A percentile compares a stretch with the other conserved stretches of the same genome.
Evolutionary conservation across 768 basidiomycete genomes (phyloP).

Genomic region (Leccinum uliginosum): DNA sequence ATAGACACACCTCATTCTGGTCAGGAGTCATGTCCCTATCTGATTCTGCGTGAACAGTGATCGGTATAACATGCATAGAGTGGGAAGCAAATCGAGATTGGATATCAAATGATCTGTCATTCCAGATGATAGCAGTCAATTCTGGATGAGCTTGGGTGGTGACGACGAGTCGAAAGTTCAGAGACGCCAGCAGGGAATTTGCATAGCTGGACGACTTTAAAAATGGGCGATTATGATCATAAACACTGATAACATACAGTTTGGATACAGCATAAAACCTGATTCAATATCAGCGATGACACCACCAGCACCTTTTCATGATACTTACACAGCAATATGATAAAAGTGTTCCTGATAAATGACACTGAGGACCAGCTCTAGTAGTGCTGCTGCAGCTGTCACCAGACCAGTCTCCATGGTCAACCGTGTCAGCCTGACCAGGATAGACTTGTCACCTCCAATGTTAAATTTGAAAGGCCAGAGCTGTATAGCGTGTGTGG

Average conservation of each 20-base stretch:
- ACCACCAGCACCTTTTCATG: not conserved
- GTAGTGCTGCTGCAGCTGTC: conserved; percentile 16
- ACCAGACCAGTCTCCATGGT: conserved; percentile 24
- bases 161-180: not conserved
- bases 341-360: not conserved
- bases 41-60: not conserved
- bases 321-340: conserved; percentile 21
- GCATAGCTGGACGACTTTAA: not conserved
- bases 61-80: not conserved
- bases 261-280: not conserved
- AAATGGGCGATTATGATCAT: not conserved
- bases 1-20: not conserved
- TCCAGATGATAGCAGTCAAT: not conserved
- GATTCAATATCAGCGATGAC: not conserved
- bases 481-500: conserved; percentile 7
- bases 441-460: not conserved
- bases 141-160: not conserved
- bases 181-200: not conserved
- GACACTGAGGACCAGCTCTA: conserved; percentile 16
- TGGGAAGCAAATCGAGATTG: not conserved
- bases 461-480: conserved; percentile 6
- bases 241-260: not conserved
- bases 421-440: conserved; percentile 17
- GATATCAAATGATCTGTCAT: not conserved
- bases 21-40: not conserved